Base-by-base conservation (phyloP, 331 rosid species). In the Cucumis variabilis region DNA sequence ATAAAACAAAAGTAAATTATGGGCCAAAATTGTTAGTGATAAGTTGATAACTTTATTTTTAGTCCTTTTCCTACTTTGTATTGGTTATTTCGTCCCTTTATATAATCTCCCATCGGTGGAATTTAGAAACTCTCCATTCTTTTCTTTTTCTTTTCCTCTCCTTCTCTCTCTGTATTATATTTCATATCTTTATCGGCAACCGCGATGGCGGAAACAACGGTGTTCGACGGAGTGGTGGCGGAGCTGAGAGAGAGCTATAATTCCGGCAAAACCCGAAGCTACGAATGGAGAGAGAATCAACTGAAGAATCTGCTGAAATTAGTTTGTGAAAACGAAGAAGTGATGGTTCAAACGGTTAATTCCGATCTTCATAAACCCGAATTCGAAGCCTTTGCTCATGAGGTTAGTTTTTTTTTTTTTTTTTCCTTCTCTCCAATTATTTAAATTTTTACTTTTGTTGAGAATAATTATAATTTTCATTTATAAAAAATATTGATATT, bases 221-320 rank as follows among this genome's bases (percentile, higher is more conserved):
- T 58, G 68, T 93, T 90, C 28, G 94, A 90, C 77, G 76, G 89
- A 55, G 24, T 89, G 90, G 93, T 89, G 71, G 86, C 86, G 79
- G 90, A 92, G 86, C 87, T 94, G 46, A 90, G 93, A 83, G 87
- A 7, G 33, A 65, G 89, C 60, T 93, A 86, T 65, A 86, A 48
- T 19, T 85, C 93, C 12, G 95, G 96, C 0, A 90, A 89, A 73
- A 94, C 95, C 6, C 88, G 90, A n/a, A 91, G 94, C 88, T 93
- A 90, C 20, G 92, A 92, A 58, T 96, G 99, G 99, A 93, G 99
- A 88, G 51, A 6, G 62, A 88, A 94, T 4, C 98, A 94, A 91
- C 25, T 94, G 88, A 89, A 93, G 88, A 89, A 72, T 1, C 73
- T 94, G 3, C 0, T 87, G 62, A 88, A 86, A 13, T 23, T 96